Evolutionary conservation across 75 land plant species (phyloP).

Genomic region (Cunninghamia lanceolata): DNA sequence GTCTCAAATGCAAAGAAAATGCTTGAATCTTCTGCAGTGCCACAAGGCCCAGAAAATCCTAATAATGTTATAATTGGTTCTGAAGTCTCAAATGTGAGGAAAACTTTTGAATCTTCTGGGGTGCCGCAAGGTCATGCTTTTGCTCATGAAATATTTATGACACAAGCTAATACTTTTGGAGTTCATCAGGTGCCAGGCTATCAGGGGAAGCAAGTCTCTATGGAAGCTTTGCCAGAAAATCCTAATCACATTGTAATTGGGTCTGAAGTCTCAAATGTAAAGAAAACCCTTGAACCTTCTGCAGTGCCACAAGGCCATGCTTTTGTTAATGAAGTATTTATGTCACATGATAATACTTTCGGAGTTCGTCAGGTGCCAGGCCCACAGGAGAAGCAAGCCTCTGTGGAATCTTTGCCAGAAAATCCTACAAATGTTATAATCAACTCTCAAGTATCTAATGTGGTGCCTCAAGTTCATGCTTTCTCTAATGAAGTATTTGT

Average conservation of each 20-base stretch:
- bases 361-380: not conserved
- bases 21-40: not conserved
- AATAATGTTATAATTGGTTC: not conserved
- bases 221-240: not conserved
- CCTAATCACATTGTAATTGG: not conserved
- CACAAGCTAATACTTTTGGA: not conserved
- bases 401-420: not conserved
- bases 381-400: not conserved
- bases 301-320: not conserved
- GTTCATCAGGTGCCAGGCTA: not conserved
- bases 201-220: not conserved
- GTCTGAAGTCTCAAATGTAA: not conserved
- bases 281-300: not conserved
- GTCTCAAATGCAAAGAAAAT: not conserved
- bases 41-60: not conserved
- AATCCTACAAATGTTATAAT: not conserved
- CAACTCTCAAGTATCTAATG: not conserved
- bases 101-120: not conserved
- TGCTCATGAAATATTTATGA: not conserved
- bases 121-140: not conserved
- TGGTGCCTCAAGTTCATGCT: not conserved
- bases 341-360: not conserved
- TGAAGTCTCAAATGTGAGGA: not conserved
- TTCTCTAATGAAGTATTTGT: conserved; percentile 1
- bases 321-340: conserved; percentile 1